A percentile compares a stretch with the other conserved stretches of the same genome.
phyloP scores from a whole-genome alignment of 2,329 filamentous ascomycete genomes.

The Lachnellula occidentalis region DNA sequence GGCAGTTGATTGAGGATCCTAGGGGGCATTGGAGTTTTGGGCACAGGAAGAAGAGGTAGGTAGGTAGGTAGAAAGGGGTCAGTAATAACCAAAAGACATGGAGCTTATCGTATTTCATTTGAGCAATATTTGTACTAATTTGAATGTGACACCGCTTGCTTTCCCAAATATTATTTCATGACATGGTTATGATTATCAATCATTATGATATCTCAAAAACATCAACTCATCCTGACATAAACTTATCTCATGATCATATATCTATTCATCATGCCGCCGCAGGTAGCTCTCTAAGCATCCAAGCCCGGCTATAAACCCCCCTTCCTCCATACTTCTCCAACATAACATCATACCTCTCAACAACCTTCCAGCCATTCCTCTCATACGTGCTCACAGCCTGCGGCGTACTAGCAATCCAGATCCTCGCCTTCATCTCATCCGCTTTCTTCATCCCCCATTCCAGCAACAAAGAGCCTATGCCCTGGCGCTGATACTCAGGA shows the following conservation, averaged over 20 bases:
- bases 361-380: constrained; percentile 27
- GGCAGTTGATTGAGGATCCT: constrained; percentile 28
- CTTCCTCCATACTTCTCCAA: constrained; percentile 16
- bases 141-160: too few relatives aligned
- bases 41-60: not conserved
- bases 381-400: constrained; percentile 18
- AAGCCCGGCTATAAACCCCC: constrained; percentile 14
- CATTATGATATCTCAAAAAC: too few relatives aligned
- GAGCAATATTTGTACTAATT: too few relatives aligned
- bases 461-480: constrained; percentile 16
- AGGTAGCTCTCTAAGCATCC: constrained; percentile 14
- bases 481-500: constrained; percentile 14
- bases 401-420: constrained; percentile 20
- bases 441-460: constrained; percentile 11
- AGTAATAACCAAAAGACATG: too few relatives aligned
- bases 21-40: constrained; percentile 28
- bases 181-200: too few relatives aligned
- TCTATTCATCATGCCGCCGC: too few relatives aligned
- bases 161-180: too few relatives aligned
- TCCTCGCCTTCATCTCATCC: constrained; percentile 7
- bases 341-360: constrained; percentile 17
- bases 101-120: too few relatives aligned
- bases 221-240: too few relatives aligned
- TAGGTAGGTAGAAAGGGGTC: too few relatives aligned
- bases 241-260: too few relatives aligned